Evolutionary conservation across 192 early-diverging fungal species (phyloP).

Genomic region (Backusella tarrabulga): DNA sequence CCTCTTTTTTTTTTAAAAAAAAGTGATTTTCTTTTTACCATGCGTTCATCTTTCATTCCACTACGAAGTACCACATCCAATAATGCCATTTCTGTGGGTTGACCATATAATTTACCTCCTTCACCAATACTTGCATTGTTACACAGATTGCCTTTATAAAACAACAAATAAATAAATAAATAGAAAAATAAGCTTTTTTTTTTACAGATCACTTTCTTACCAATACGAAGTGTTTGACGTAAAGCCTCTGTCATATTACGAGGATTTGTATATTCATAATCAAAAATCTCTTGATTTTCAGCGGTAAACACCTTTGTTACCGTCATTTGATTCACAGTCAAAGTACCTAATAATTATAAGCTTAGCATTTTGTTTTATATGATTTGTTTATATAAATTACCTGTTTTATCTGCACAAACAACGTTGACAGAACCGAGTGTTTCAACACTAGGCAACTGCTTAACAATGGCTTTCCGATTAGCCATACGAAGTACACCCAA

Average conservation of each 20-base stretch:
- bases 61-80: conserved; percentile 63
- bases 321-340: conserved; percentile 96
- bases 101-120: conserved; percentile 75
- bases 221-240: conserved; percentile 48
- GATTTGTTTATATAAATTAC: conserved; percentile 2
- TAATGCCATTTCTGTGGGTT: conserved; percentile 94
- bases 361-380: background rate
- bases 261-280: conserved; percentile 48
- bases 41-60: conserved; percentile 72
- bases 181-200: background rate
- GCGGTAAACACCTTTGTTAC: conserved; percentile 79
- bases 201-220: conserved; percentile 31
- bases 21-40: conserved; percentile 38
- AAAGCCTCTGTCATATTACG: conserved; percentile 35
- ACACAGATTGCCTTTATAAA: conserved; percentile 72
- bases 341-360: conserved; percentile 54
- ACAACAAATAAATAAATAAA: background rate
- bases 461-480: conserved; percentile 87
- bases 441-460: conserved; percentile 94
- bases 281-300: conserved; percentile 45
- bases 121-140: conserved; percentile 85
- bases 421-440: conserved; percentile 93
- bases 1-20: background rate
- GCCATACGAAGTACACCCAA: conserved; percentile 93
- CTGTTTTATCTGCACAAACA: conserved; percentile 97